These are phyloP conservation scores for Ogataea degrootiae DNA, from an alignment of 805 yeast genomes.

Conservation along the genomic window DNA sequence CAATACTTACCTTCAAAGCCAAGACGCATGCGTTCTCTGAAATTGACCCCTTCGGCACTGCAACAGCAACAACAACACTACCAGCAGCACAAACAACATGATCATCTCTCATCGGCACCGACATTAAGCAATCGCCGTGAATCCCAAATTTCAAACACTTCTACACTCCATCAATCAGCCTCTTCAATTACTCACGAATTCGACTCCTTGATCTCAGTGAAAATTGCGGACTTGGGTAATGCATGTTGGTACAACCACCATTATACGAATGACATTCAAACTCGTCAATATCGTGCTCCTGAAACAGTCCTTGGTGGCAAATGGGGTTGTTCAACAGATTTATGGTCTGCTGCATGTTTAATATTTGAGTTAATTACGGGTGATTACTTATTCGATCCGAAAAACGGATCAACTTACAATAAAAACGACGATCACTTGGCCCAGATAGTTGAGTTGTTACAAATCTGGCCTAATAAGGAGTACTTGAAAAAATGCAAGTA, in stretches of 20 bases:
- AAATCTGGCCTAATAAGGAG: constrained; percentile 32
- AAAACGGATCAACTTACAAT: constrained; percentile 39
- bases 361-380: constrained; percentile 58
- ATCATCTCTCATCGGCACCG: not conserved
- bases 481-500: constrained; percentile 37
- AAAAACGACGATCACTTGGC: constrained; percentile 63
- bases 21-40: too few species aligned
- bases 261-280: constrained; percentile 64
- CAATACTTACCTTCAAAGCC: too few species aligned
- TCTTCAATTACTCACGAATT: constrained; percentile 14
- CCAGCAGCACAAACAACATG: not conserved
- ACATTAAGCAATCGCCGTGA: not conserved
- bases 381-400: constrained; percentile 60
- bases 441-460: constrained; percentile 51
- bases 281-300: constrained; percentile 64
- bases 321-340: constrained; percentile 62
- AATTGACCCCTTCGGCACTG: not conserved
- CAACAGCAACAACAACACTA: not conserved
- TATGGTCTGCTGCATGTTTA: constrained; percentile 58
- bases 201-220: constrained; percentile 38
- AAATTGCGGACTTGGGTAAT: constrained; percentile 67
- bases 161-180: not conserved
- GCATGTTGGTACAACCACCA: constrained; percentile 63
- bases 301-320: constrained; percentile 53
- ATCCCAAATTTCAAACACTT: not conserved